Evolutionary conservation across 2,329 filamentous ascomycete genomes (phyloP).

Genomic region (Pezicula neosporulosa): DNA sequence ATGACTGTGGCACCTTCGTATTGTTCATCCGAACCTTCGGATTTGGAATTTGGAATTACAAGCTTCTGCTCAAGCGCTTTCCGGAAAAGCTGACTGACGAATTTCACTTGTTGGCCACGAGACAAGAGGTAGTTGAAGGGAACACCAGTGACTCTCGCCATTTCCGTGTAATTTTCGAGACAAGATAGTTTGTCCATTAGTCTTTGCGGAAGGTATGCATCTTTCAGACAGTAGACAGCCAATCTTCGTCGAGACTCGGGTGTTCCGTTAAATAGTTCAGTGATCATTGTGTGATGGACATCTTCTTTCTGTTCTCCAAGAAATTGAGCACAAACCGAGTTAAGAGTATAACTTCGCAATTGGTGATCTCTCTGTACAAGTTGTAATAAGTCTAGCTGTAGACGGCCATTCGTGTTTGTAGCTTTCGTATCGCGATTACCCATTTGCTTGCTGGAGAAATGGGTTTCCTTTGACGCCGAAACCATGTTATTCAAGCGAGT

Average conservation of each 20-base stretch:
- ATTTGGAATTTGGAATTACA: conserved; percentile 83
- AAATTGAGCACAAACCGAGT: conserved; percentile 94
- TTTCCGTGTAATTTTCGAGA: conserved; percentile 98
- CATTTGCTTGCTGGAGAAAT: conserved; percentile 97
- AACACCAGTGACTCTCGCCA: conserved; percentile 98
- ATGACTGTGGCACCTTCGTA: conserved; percentile 99
- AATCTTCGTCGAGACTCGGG: conserved; percentile 86
- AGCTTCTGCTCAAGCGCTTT: conserved; percentile 92
- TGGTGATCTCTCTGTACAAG: conserved; percentile 93
- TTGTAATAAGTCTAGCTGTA: conserved; percentile 93
- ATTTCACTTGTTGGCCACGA: conserved; percentile 94
- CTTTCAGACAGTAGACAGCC: conserved; percentile 95
- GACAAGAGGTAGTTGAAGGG: conserved; percentile 93
- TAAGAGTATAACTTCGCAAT: conserved; percentile 92
- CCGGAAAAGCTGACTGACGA: conserved; percentile 94
- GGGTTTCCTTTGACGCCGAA: conserved; percentile 74
- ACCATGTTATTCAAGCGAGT: conserved; percentile 69
- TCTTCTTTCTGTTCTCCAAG: conserved; percentile 97
- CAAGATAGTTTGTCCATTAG: conserved; percentile 98
- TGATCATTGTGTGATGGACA: conserved; percentile 99
- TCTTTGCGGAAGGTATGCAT: conserved; percentile 90
- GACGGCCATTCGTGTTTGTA: conserved; percentile 89
- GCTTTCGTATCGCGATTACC: conserved; percentile 91
- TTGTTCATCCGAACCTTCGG: conserved; percentile 74
- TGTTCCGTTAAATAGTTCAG: conserved; percentile 94